Percentiles rank a stretch among this genome's conserved stretches.
These are phyloP conservation scores for Cladobotryum mycophilum DNA, from an alignment of 2,329 filamentous ascomycete genomes.

Conservation along the genomic window DNA sequence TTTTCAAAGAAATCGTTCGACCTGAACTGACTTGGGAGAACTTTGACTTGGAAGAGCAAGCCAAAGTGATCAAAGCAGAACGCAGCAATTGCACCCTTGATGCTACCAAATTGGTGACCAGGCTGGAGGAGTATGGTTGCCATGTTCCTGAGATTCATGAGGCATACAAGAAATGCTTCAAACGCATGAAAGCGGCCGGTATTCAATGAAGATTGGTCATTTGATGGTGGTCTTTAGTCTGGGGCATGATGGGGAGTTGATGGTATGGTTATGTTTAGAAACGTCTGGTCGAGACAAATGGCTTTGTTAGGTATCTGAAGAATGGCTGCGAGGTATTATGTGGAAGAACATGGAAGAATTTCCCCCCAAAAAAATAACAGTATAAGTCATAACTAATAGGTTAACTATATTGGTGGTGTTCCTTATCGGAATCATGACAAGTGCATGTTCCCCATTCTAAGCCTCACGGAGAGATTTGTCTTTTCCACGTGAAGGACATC, in stretches of 20 bases:
- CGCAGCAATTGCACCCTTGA: constrained; percentile 62
- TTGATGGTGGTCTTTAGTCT: not conserved
- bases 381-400: too few relatives aligned
- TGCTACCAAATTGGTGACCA: constrained; percentile 53
- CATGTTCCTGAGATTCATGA: constrained; percentile 56
- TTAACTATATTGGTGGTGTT: too few relatives aligned
- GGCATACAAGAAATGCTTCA: constrained; percentile 56
- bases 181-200: constrained; percentile 50
- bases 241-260: not conserved
- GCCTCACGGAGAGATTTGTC: too few relatives aligned
- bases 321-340: too few relatives aligned
- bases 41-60: constrained; percentile 59
- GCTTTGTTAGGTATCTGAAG: too few relatives aligned
- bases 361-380: too few relatives aligned
- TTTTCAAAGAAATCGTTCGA: constrained; percentile 59
- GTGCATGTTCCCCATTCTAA: too few relatives aligned
- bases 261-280: too few relatives aligned
- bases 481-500: too few relatives aligned
- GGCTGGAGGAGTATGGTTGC: constrained; percentile 53
- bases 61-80: constrained; percentile 61
- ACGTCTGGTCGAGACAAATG: too few relatives aligned
- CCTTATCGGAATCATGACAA: too few relatives aligned
- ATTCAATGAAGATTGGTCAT: not conserved
- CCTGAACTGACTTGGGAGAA: constrained; percentile 58
- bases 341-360: too few relatives aligned